A percentile compares a stretch with the other conserved stretches of the same genome.
Evolutionary conservation across 306 rosid genomes (phyloP).

Genomic region (Leucaena leucocephala): DNA sequence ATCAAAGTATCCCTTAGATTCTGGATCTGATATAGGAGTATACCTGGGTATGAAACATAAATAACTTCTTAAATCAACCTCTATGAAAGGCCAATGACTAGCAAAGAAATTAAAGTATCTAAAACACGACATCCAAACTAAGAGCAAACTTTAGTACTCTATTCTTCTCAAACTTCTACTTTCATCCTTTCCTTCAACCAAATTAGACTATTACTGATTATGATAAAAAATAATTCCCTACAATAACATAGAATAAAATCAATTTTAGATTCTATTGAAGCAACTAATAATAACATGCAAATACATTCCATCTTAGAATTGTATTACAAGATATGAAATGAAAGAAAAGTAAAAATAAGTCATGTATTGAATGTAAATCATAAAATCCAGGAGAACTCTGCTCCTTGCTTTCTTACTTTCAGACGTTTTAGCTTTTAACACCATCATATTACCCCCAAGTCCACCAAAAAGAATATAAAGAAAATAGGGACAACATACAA

Average conservation of each 20-base stretch:
- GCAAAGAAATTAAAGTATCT: slow-evolving; percentile 20
- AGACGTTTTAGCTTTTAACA: not conserved
- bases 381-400: not conserved
- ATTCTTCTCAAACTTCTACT: not conserved
- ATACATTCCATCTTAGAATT: not conserved
- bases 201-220: not conserved
- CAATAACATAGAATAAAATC: not conserved
- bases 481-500: not conserved
- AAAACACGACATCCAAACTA: slow-evolving; percentile 24
- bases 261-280: not conserved
- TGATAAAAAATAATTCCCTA: not conserved
- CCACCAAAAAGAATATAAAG: not conserved
- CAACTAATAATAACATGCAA: not conserved
- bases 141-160: not conserved
- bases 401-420: not conserved
- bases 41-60: slow-evolving; percentile 58
- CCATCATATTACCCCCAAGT: not conserved
- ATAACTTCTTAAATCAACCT: slow-evolving; percentile 27
- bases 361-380: not conserved
- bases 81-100: slow-evolving; percentile 23
- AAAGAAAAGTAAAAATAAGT: not conserved
- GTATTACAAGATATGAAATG: not conserved
- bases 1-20: slow-evolving; percentile 90
- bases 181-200: not conserved
- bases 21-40: slow-evolving; percentile 97